phyloP scores from a whole-genome alignment of 352 stramenopile genomes.

The Phytopythium montanum region DNA sequence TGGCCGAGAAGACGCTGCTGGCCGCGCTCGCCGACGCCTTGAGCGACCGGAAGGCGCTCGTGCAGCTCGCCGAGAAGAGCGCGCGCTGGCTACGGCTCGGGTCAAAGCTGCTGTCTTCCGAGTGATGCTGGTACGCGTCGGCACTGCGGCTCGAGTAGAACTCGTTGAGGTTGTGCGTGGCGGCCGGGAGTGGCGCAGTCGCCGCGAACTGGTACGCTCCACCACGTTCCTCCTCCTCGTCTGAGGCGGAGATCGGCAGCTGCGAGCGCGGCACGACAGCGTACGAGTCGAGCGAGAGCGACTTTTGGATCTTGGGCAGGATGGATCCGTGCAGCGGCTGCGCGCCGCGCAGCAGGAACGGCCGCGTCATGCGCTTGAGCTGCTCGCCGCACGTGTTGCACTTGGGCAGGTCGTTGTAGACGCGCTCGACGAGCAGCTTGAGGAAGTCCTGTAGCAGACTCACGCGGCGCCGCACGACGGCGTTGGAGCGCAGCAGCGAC shows the following conservation, averaged over 20 bases:
- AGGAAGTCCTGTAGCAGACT: slow-evolving; percentile 69
- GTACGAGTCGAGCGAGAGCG: slow-evolving; percentile 65
- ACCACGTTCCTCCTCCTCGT: not conserved
- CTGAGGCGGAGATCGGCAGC: slow-evolving; percentile 10
- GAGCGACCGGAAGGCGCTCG: slow-evolving; percentile 2
- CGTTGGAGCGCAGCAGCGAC: slow-evolving; percentile 64
- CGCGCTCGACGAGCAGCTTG: slow-evolving; percentile 57
- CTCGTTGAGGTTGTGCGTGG: slow-evolving; percentile 1
- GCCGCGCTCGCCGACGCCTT: slow-evolving; percentile 3
- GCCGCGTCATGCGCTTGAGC: slow-evolving; percentile 64
- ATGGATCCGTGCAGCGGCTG: slow-evolving; percentile 73
- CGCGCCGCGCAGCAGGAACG: slow-evolving; percentile 74
- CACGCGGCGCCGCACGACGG: slow-evolving; percentile 64
- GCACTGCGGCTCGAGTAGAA: slow-evolving; percentile 1
- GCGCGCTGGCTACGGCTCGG: slow-evolving; percentile 4
- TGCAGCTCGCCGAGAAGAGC: slow-evolving; percentile 10
- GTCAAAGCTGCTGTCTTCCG: not conserved
- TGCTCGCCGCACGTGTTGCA: slow-evolving; percentile 65
- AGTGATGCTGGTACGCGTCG: not conserved
- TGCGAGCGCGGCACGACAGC: slow-evolving; percentile 41
- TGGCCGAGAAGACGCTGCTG: slow-evolving; percentile 9
- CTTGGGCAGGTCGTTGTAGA: slow-evolving; percentile 77
- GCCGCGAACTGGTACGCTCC: not conserved
- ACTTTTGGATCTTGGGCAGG: slow-evolving; percentile 67
- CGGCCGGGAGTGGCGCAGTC: not conserved